Evolutionary conservation across 192 early-diverging fungal species (phyloP).

Genomic region (Umbelopsis ramanniana): DNA sequence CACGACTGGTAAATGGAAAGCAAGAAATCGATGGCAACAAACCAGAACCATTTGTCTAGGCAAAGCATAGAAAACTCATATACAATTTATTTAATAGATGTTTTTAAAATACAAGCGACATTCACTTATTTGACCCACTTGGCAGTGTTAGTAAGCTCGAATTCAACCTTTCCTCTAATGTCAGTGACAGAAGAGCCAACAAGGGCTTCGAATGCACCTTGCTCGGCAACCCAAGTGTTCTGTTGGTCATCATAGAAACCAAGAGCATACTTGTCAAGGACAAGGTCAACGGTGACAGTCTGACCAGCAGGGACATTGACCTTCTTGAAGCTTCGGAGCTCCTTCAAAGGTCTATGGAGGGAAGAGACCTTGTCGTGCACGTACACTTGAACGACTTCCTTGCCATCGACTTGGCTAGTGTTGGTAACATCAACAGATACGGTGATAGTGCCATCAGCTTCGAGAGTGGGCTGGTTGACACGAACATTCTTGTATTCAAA

Average conservation of each 20-base stretch:
- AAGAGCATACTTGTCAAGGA: constrained; percentile 40
- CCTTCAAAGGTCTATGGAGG: constrained; percentile 46
- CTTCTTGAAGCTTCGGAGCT: constrained; percentile 54
- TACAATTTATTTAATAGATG: neutral
- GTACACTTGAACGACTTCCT: constrained; percentile 53
- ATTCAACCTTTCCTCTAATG: constrained; percentile 2
- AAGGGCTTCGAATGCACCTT: constrained; percentile 30
- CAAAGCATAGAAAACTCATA: too few species aligned
- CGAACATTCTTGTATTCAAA: constrained; percentile 51
- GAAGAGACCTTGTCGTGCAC: constrained; percentile 52
- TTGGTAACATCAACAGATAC: constrained; percentile 48
- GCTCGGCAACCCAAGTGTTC: constrained; percentile 26
- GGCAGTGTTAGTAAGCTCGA: neutral
- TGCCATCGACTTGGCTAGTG: constrained; percentile 44
- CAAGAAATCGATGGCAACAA: too few species aligned
- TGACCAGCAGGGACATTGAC: constrained; percentile 46
- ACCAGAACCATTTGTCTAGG: too few species aligned
- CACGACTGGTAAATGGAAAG: too few species aligned
- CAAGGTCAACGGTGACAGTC: constrained; percentile 46
- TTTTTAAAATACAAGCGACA: neutral
- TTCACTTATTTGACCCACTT: constrained; percentile 16
- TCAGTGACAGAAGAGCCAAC: constrained; percentile 19
- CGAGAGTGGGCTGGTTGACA: constrained; percentile 18
- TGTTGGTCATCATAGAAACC: constrained; percentile 28
- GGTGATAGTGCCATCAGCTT: constrained; percentile 37